A percentile compares a stretch with the other conserved stretches of the same genome.
Conservation (phyloP, 2,329 filamentous ascomycete species). For the Plectosphaerella sp. region DNA sequence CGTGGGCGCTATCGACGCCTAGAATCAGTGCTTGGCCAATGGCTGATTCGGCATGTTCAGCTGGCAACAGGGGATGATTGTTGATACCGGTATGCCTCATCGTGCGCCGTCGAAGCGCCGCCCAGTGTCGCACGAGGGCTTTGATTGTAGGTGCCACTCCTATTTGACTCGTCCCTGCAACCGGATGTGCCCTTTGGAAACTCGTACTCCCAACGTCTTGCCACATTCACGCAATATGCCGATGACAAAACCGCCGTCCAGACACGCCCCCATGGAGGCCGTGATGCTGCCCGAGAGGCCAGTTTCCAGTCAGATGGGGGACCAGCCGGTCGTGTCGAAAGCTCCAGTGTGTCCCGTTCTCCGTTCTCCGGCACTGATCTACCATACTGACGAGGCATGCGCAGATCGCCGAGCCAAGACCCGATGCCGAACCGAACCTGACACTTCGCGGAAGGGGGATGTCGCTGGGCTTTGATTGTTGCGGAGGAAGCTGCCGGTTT, state of each 20-base stretch:
- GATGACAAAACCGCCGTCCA: background rate
- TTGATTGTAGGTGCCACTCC: too few species aligned
- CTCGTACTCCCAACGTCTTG: too few species aligned
- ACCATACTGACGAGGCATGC: too few species aligned
- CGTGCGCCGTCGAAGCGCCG: too few species aligned
- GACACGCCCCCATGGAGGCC: constrained; percentile 2
- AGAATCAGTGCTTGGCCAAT: background rate
- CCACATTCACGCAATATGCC: too few species aligned
- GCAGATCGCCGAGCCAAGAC: constrained; percentile 16
- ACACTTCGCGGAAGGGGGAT: constrained; percentile 21
- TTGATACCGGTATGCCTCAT: too few species aligned
- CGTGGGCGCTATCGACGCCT: background rate
- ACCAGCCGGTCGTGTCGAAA: background rate
- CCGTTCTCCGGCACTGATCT: too few species aligned
- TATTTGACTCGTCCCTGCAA: too few species aligned
- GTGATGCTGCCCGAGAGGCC: background rate
- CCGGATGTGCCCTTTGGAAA: too few species aligned
- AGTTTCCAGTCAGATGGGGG: background rate
- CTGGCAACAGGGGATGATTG: too few species aligned
- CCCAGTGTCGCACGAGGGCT: too few species aligned
- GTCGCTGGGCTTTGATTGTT: constrained; percentile 21
- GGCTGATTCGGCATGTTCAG: background rate
- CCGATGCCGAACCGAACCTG: constrained; percentile 17
- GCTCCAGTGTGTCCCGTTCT: background rate
- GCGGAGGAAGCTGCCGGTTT: constrained; percentile 21